Evolutionary conservation across 192 early-diverging fungal genomes (phyloP).

Genomic region (Entomortierella parvispora): DNA sequence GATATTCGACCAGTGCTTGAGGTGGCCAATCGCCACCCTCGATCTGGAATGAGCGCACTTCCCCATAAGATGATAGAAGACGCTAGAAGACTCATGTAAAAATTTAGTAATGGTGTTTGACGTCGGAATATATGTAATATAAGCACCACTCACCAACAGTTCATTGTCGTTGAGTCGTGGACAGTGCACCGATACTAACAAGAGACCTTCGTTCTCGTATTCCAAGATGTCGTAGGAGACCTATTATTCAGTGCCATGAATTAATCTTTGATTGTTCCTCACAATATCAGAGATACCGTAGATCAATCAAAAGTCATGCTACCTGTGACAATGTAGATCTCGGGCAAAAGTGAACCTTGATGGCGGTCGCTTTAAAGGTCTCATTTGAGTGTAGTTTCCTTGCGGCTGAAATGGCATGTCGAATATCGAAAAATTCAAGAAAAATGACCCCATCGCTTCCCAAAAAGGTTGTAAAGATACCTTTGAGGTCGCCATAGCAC

Average conservation of each 20-base stretch:
- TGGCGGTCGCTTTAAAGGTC: conserved; percentile 3
- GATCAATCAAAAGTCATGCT: neutral
- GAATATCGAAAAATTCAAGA: conserved; percentile 59
- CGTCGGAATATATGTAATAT: neutral
- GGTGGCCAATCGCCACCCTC: conserved; percentile 11
- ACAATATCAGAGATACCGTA: too few relatives aligned
- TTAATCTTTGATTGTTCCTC: neutral
- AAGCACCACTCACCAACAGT: conserved; percentile 40
- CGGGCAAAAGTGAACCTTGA: conserved; percentile 44
- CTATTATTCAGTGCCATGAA: neutral
- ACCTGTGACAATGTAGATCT: neutral
- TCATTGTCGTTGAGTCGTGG: conserved; percentile 36
- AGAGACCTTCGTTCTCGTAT: conserved; percentile 45
- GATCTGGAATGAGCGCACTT: conserved; percentile 49
- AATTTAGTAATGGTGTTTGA: neutral
- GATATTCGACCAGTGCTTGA: conserved; percentile 56
- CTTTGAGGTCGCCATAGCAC: conserved; percentile 52
- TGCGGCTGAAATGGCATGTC: conserved; percentile 48
- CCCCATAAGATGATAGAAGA: conserved; percentile 50
- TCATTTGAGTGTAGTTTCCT: conserved; percentile 11
- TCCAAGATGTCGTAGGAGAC: conserved; percentile 9
- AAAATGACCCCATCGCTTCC: conserved; percentile 42
- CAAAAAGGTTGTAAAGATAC: conserved; percentile 46
- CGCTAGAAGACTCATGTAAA: conserved; percentile 19
- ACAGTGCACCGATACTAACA: conserved; percentile 18